Evolutionary conservation across 768 basidiomycete species (phyloP).

Genomic region (Saitozyma sp.): DNA sequence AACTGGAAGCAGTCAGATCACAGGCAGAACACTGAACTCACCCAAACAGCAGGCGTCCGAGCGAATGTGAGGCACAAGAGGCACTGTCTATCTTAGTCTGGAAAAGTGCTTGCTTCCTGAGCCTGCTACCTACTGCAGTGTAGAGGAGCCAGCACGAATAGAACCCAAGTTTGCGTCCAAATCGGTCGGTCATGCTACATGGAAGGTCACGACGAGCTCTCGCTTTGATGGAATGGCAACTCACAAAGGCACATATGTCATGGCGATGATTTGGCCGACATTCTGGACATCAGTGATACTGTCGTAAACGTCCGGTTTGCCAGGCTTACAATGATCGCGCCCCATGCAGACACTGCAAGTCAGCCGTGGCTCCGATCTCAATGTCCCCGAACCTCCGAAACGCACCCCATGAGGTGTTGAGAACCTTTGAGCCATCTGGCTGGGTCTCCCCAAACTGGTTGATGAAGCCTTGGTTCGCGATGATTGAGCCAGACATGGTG

Average conservation of each 20-base stretch:
- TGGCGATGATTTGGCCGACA: conserved; percentile 15
- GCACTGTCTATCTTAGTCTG: not conserved
- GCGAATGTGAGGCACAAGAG: not conserved
- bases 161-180: conserved; percentile 13
- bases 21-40: not conserved
- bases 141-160: conserved; percentile 6
- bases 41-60: conserved; percentile 1
- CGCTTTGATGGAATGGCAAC: no score
- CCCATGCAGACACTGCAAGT: conserved; percentile 1
- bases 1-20: not conserved
- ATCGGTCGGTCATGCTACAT: conserved; percentile 6
- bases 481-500: not conserved
- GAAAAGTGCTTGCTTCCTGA: no score
- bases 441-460: conserved; percentile 7
- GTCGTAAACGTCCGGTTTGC: not conserved
- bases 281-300: conserved; percentile 3
- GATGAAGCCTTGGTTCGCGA: conserved; percentile 16
- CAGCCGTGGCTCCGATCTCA: no score
- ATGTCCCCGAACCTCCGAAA: no score
- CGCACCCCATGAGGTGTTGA: no score
- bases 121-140: conserved; percentile 6
- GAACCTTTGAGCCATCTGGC: no score
- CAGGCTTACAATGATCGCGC: conserved; percentile 2
- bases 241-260: conserved; percentile 8
- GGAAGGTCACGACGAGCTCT: no score